phyloP scores from a whole-genome alignment of 257 asterid species.

The Plantago elongata region DNA sequence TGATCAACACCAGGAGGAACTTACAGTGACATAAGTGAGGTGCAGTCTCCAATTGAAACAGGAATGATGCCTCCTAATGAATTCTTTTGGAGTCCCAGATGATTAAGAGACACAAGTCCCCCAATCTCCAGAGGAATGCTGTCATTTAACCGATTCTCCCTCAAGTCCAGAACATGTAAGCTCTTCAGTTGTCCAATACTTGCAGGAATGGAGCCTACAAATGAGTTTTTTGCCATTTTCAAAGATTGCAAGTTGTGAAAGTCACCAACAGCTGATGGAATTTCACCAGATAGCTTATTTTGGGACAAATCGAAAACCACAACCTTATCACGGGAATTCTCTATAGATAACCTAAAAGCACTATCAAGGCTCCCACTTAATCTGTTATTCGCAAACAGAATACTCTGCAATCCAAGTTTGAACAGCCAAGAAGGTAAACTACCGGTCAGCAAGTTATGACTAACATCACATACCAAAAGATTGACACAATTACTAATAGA shows the following conservation, averaged over 20 bases:
- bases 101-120: conserved; percentile 48
- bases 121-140: conserved; percentile 72
- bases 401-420: conserved; percentile 48
- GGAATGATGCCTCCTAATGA: conserved; percentile 60
- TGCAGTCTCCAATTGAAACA: conserved; percentile 52
- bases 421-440: conserved; percentile 56
- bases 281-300: conserved; percentile 43
- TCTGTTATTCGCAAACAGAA: conserved; percentile 50
- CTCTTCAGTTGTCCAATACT: conserved; percentile 42
- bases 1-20: conserved; percentile 25
- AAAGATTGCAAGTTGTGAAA: conserved; percentile 46
- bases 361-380: conserved; percentile 46
- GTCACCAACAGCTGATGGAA: conserved; percentile 52
- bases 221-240: conserved; percentile 47
- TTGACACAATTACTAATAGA: conserved; percentile 43
- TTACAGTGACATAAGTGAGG: conserved; percentile 54
- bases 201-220: conserved; percentile 50
- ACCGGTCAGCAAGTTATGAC: conserved; percentile 57
- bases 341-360: conserved; percentile 40
- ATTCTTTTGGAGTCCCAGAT: conserved; percentile 52
- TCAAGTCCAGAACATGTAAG: conserved; percentile 51
- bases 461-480: conserved; percentile 54
- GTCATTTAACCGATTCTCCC: conserved; percentile 60
- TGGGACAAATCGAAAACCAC: conserved; percentile 50
- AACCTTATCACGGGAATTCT: conserved; percentile 47